Evolutionary conservation across 768 basidiomycete species (phyloP).

Genomic region (Boletus sensibilis): DNA sequence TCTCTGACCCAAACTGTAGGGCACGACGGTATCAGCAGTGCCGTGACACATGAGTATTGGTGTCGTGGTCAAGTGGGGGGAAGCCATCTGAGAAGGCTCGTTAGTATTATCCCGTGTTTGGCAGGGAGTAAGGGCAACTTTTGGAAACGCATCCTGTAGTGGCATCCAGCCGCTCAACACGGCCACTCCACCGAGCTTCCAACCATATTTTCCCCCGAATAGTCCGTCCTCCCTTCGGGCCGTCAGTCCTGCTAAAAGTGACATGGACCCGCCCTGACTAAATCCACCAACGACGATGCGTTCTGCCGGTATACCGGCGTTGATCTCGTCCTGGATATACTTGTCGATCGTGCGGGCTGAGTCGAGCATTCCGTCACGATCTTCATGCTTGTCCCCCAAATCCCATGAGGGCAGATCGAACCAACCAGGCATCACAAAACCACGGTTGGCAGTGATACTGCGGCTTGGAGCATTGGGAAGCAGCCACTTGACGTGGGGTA

Average conservation of each 20-base stretch:
- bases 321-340: conserved; percentile 73
- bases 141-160: conserved; percentile 60
- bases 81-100: conserved; percentile 50
- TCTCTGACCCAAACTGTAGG: conserved; percentile 47
- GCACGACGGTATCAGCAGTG: conserved; percentile 70
- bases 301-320: conserved; percentile 61
- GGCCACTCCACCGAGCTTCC: conserved; percentile 69
- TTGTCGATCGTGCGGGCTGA: conserved; percentile 60
- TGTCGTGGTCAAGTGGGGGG: conserved; percentile 53
- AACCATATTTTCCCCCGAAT: conserved; percentile 38
- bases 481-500: conserved; percentile 86
- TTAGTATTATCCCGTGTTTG: background rate
- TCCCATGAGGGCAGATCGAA: conserved; percentile 76
- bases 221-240: conserved; percentile 26
- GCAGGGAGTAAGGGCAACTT: conserved; percentile 42
- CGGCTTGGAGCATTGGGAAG: conserved; percentile 41
- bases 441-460: conserved; percentile 77
- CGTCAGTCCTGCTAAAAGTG: conserved; percentile 66
- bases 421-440: conserved; percentile 70
- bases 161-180: conserved; percentile 82
- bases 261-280: conserved; percentile 81
- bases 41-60: conserved; percentile 92
- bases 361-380: conserved; percentile 57
- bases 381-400: conserved; percentile 56
- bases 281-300: conserved; percentile 88